Base-by-base conservation (phyloP, 345 rosid genomes). In the Microthlaspi erraticum region DNA sequence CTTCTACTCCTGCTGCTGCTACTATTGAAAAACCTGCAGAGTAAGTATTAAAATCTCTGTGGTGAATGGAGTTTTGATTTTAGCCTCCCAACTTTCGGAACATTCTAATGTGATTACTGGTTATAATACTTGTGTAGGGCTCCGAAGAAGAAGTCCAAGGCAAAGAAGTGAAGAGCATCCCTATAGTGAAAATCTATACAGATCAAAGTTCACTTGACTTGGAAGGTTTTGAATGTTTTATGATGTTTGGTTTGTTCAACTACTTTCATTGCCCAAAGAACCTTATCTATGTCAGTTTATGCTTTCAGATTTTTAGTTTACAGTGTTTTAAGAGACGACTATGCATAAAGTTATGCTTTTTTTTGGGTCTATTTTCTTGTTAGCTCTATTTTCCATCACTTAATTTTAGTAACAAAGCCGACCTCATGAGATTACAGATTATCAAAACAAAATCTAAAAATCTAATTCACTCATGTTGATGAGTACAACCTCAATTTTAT, bases 121-220 rank as follows among this genome's bases (percentile, higher is more conserved):
- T 49, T 12, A 19, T 34, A 2, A 19, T 34, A 2, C 6, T 56
- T 26, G 34, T 56, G 49, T 19, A 76, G 79, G 43, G 67, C 17
- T 23, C 50, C 76, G 7, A 76, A 76, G 76, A 75, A 75, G 7
- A 76, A 70, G 76, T 76, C 79, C 2, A 76, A 70, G 76, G 70
- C 79, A 1, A 76, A 70, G 76, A 76, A 76, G 79, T 76, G 76
- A 76, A 53, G 71, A 29, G 57, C 50, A 52, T 26, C 29, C 4
- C 29, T 34, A 41, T 59, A 67, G 71, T 39, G 13, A 3, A 42
- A 43, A 74, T 68, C 77, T 66, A 49, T 49, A 46, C 20, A 58
- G 23, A 74, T 41, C 68, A 41, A 26, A 26, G 11, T 44, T 66
- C 58, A 60, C 52, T 29, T 10, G 50, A 58, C 14, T 59, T 36